phyloP scores from a whole-genome alignment of 1,284 basidiomycete genomes.

The Fomitopsis betulina region DNA sequence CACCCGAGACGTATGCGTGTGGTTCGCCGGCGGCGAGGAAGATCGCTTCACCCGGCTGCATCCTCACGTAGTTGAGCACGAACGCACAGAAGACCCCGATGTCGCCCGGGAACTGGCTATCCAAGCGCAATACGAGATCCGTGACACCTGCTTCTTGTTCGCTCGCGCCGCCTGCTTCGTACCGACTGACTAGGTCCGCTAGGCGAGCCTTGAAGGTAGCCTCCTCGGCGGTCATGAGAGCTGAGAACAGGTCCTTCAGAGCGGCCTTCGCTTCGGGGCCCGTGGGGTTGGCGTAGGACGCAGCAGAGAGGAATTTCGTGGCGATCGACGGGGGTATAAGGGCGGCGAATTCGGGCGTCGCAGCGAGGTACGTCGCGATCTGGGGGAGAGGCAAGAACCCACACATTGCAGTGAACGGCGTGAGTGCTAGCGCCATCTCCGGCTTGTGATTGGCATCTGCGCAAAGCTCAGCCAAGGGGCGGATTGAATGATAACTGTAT shows the following conservation, averaged over 20 bases:
- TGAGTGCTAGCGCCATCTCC: constrained; percentile 96
- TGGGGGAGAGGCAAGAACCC: constrained; percentile 81
- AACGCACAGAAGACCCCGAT: constrained; percentile 95
- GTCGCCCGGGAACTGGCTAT: constrained; percentile 87
- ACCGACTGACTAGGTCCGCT: constrained; percentile 56
- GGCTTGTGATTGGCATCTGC: constrained; percentile 94
- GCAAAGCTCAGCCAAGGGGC: background rate
- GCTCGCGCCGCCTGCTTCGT: constrained; percentile 40
- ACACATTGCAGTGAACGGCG: constrained; percentile 88
- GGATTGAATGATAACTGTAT: background rate
- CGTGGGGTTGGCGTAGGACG: constrained; percentile 35
- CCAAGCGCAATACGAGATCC: constrained; percentile 69
- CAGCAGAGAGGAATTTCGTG: constrained; percentile 43
- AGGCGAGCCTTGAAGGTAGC: constrained; percentile 52
- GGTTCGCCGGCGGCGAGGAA: constrained; percentile 96
- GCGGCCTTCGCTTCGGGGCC: constrained; percentile 54
- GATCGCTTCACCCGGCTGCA: constrained; percentile 85
- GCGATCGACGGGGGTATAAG: constrained; percentile 62
- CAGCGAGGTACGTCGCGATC: constrained; percentile 64
- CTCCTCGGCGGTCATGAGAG: constrained; percentile 75
- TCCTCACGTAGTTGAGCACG: constrained; percentile 81
- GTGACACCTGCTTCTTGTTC: constrained; percentile 44
- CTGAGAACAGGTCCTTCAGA: constrained; percentile 73
- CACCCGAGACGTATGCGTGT: constrained; percentile 93
- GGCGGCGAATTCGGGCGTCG: constrained; percentile 75